Conservation (phyloP, 306 rosid species). For the Vigna radiata region DNA sequence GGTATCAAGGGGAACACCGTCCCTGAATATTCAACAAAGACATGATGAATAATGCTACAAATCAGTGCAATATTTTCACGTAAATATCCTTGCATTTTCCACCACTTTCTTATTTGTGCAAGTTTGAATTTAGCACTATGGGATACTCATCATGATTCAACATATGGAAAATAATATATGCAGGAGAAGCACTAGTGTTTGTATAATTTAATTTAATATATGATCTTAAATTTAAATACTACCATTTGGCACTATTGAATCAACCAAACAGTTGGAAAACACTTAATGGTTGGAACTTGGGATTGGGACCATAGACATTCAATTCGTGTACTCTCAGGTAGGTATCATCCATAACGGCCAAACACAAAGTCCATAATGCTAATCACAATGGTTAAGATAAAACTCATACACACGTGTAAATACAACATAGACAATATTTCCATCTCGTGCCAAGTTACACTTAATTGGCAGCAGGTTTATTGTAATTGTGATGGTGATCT, state of each 20-base stretch:
- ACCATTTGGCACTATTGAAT: conserved; percentile 5
- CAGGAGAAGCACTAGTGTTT: neutral
- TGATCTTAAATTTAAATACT: no score
- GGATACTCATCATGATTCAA: conserved; percentile 31
- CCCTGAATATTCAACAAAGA: conserved; percentile 49
- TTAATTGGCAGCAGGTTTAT: neutral
- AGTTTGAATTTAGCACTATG: conserved; percentile 34
- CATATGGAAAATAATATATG: neutral
- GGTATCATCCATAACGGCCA: conserved; percentile 38
- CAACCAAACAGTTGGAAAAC: conserved; percentile 1
- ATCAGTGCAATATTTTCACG: conserved; percentile 37
- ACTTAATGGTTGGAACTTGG: conserved; percentile 38
- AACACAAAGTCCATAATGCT: conserved; percentile 15
- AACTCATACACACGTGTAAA: neutral
- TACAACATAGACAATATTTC: neutral
- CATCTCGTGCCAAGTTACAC: neutral
- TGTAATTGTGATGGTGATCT: neutral
- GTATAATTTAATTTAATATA: no score
- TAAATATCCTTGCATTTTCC: conserved; percentile 32
- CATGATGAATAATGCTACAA: conserved; percentile 48
- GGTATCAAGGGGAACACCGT: conserved; percentile 57
- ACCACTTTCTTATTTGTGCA: conserved; percentile 10
- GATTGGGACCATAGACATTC: conserved; percentile 50
- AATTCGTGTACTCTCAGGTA: conserved; percentile 40
- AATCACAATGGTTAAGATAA: neutral